phyloP scores from a whole-genome alignment of 2,329 filamentous ascomycete species.

The Penicillium corylophilum region DNA sequence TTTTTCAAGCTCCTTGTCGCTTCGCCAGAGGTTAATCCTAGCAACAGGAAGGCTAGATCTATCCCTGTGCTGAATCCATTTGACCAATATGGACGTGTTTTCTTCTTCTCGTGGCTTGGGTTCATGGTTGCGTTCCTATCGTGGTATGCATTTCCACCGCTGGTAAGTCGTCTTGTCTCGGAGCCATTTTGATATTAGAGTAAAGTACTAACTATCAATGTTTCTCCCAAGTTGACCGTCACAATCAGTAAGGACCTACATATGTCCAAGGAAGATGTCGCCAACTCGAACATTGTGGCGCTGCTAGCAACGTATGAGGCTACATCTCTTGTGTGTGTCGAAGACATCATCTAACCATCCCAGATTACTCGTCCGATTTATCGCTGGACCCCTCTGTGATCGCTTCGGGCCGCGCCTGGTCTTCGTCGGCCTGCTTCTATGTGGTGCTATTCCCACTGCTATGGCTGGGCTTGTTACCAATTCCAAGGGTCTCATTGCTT shows the following conservation, averaged over 20 bases:
- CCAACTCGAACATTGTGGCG: constrained; percentile 89
- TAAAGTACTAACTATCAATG: not conserved
- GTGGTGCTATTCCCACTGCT: constrained; percentile 77
- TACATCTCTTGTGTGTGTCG: not conserved
- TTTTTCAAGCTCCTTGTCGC: constrained; percentile 30
- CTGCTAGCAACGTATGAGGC: constrained; percentile 63
- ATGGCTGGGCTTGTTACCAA: constrained; percentile 74
- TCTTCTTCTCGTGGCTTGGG: constrained; percentile 85
- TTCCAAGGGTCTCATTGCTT: constrained; percentile 51
- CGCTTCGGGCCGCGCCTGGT: constrained; percentile 76
- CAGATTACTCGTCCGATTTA: constrained; percentile 70
- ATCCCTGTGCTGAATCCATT: constrained; percentile 76
- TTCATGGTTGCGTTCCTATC: constrained; percentile 88
- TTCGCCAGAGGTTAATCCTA: constrained; percentile 74
- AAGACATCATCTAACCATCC: not conserved
- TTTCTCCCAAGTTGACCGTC: constrained; percentile 56
- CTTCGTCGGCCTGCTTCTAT: constrained; percentile 73
- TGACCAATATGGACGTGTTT: constrained; percentile 79
- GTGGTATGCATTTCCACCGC: constrained; percentile 85
- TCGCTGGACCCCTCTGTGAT: constrained; percentile 84
- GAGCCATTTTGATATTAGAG: not conserved
- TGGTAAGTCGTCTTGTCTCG: constrained; percentile 53
- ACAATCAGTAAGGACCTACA: constrained; percentile 78
- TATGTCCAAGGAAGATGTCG: constrained; percentile 68
- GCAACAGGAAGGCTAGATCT: constrained; percentile 78